Percentiles rank a stretch among this genome's conserved stretches.
These are phyloP conservation scores for Pseudonectria foliicola DNA, from an alignment of 2,329 filamentous ascomycete genomes.

Conservation along the genomic window DNA sequence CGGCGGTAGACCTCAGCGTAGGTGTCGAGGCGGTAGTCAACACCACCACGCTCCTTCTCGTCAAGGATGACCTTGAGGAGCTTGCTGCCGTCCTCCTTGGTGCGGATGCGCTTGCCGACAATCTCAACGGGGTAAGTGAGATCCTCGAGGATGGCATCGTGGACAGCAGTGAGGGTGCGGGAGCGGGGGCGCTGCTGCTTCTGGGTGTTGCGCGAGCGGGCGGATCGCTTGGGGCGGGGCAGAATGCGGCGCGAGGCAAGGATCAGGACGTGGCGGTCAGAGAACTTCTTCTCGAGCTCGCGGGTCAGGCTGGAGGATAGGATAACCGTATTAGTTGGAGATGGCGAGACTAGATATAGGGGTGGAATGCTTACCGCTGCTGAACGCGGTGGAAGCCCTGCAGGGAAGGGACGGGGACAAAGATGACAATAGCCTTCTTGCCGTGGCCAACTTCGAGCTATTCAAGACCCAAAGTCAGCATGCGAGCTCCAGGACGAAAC, in stretches of 20 bases:
- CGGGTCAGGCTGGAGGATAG: slow-evolving; percentile 75
- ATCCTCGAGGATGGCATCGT: slow-evolving; percentile 96
- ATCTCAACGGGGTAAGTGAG: slow-evolving; percentile 99
- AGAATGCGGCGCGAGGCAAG: slow-evolving; percentile 98
- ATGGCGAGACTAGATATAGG: background rate
- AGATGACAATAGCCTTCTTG: slow-evolving; percentile 99
- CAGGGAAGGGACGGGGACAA: slow-evolving; percentile 99
- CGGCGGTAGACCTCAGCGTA: slow-evolving; percentile 99
- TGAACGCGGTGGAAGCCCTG: slow-evolving; percentile 98
- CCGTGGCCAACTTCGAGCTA: slow-evolving; percentile 99
- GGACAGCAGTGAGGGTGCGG: slow-evolving; percentile 95
- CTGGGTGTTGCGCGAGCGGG: slow-evolving; percentile 90
- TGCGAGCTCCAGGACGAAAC: slow-evolving; percentile 66
- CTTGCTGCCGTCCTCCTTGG: slow-evolving; percentile 98
- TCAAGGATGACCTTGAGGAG: slow-evolving; percentile 97
- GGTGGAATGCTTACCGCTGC: slow-evolving; percentile 73
- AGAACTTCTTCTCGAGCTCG: slow-evolving; percentile 99
- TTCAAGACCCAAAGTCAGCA: slow-evolving; percentile 62
- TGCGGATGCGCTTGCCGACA: slow-evolving; percentile 96
- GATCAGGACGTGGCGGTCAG: slow-evolving; percentile 98
- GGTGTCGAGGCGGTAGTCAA: slow-evolving; percentile 99
- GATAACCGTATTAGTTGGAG: slow-evolving; percentile 14
- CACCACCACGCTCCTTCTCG: slow-evolving; percentile 99
- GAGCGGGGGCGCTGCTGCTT: slow-evolving; percentile 98
- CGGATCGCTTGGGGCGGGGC: slow-evolving; percentile 96